Evolutionary conservation across 2,329 filamentous ascomycete genomes (phyloP).

Genomic region (Geosmithia putterillii): DNA sequence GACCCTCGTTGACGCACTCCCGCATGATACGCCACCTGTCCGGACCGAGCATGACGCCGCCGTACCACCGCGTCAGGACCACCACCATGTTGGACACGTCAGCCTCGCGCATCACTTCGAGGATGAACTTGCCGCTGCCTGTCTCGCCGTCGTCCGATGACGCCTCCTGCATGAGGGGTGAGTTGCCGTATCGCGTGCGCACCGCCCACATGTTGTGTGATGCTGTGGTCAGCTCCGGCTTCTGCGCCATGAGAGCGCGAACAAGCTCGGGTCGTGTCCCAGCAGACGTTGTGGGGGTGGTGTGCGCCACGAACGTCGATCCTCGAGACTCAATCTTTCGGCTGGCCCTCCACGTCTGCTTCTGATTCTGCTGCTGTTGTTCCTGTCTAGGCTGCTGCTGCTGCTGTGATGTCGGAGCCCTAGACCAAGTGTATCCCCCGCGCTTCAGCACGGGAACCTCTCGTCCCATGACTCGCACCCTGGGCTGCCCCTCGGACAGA

Average conservation of each 20-base stretch:
- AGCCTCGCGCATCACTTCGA: slow-evolving; percentile 39
- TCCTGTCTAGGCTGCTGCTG: slow-evolving; percentile 6
- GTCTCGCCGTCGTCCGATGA: slow-evolving; percentile 50
- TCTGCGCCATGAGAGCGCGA: slow-evolving; percentile 31
- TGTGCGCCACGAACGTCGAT: slow-evolving; percentile 46
- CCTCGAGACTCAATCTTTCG: slow-evolving; percentile 35
- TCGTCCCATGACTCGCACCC: slow-evolving; percentile 58
- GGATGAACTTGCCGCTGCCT: slow-evolving; percentile 43
- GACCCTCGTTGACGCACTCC: slow-evolving; percentile 39
- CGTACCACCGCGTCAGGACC: slow-evolving; percentile 50
- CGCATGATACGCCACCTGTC: slow-evolving; percentile 53
- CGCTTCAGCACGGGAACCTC: slow-evolving; percentile 66
- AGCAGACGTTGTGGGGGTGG: slow-evolving; percentile 20
- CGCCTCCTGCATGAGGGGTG: slow-evolving; percentile 31
- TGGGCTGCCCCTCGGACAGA: slow-evolving; percentile 65
- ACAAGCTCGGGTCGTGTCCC: slow-evolving; percentile 31
- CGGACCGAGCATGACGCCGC: slow-evolving; percentile 46
- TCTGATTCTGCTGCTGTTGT: slow-evolving; percentile 8
- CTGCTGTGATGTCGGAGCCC: slow-evolving; percentile 4
- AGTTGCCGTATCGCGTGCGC: slow-evolving; percentile 20
- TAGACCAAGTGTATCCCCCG: slow-evolving; percentile 50
- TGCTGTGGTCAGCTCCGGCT: slow-evolving; percentile 38
- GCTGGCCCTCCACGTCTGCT: slow-evolving; percentile 35
- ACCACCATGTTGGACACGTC: slow-evolving; percentile 39
- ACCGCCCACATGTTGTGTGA: slow-evolving; percentile 46